A percentile compares a stretch with the other conserved stretches of the same genome.
Conservation (phyloP, 148 eudicot genomes). For the Polygonum maritimum region DNA sequence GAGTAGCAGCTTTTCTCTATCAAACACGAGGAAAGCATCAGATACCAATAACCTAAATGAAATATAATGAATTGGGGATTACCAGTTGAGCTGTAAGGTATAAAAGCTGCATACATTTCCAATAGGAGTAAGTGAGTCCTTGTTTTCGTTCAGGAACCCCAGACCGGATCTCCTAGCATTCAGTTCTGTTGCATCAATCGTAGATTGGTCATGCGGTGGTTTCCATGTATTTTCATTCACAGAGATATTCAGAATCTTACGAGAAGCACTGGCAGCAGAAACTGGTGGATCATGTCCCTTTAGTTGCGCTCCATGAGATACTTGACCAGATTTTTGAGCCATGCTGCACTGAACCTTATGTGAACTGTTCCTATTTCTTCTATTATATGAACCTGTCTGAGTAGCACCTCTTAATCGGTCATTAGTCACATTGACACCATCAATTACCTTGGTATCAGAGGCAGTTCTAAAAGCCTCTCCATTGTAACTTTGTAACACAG, state of each 20-base stretch:
- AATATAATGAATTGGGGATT: not conserved
- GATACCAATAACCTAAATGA: conserved; percentile 1
- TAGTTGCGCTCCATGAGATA: conserved; percentile 17
- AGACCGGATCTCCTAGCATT: conserved; percentile 29
- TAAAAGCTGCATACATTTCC: conserved; percentile 50
- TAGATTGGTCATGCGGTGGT: conserved; percentile 44
- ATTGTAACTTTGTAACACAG: conserved; percentile 31
- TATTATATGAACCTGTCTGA: conserved; percentile 36
- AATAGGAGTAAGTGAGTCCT: conserved; percentile 23
- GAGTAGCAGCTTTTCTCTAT: conserved; percentile 40
- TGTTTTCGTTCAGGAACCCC: conserved; percentile 36
- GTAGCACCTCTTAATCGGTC: conserved; percentile 24
- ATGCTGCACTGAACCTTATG: conserved; percentile 34
- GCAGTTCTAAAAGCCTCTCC: conserved; percentile 44
- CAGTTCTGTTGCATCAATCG: conserved; percentile 25
- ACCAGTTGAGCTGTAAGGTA: not conserved
- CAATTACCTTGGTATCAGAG: conserved; percentile 50
- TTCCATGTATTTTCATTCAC: conserved; percentile 70
- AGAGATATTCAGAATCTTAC: conserved; percentile 50
- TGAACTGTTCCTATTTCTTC: conserved; percentile 34
- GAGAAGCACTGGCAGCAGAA: conserved; percentile 17
- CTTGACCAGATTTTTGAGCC: conserved; percentile 28
- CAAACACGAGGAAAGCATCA: not conserved
- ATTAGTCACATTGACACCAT: conserved; percentile 23
- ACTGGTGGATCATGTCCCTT: conserved; percentile 38